A percentile compares a stretch with the other conserved stretches of the same genome.
Evolutionary conservation across 495 filamentous ascomycete genomes (phyloP).

Genomic region (Penicillium subrubescens): DNA sequence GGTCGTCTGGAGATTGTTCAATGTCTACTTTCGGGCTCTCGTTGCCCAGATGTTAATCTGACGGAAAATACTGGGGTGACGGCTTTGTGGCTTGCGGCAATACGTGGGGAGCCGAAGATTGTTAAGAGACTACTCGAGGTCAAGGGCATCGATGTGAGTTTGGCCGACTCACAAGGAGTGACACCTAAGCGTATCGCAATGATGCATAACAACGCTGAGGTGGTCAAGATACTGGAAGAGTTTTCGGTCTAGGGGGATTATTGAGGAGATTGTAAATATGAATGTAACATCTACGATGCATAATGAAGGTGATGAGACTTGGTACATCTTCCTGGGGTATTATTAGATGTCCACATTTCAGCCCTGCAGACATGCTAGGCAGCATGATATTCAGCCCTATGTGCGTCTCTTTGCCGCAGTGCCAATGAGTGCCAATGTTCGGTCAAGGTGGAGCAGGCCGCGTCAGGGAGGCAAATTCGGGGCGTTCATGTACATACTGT

Average conservation of each 20-base stretch:
- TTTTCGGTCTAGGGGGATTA: neutral
- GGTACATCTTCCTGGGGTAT: no score
- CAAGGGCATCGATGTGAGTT: constrained; percentile 12
- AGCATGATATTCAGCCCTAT: constrained; percentile 16
- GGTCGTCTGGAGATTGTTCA: constrained; percentile 11
- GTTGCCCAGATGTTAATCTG: constrained; percentile 21
- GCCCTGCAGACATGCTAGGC: neutral
- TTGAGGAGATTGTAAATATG: neutral
- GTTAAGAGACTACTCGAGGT: constrained; percentile 20
- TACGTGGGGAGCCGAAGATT: constrained; percentile 19
- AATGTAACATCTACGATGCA: neutral
- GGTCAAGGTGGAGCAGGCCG: constrained; percentile 1
- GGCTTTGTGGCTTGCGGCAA: constrained; percentile 24
- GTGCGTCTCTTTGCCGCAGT: neutral
- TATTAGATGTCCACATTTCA: neutral
- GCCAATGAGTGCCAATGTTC: neutral
- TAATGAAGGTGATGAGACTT: neutral
- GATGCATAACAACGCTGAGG: neutral
- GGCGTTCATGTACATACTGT: neutral
- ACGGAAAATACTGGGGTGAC: constrained; percentile 23
- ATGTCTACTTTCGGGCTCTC: constrained; percentile 12
- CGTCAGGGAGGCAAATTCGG: constrained; percentile 5
- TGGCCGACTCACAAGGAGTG: neutral
- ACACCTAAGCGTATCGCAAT: neutral
- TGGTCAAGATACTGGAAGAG: neutral